A percentile compares a stretch with the other conserved stretches of the same genome.
Conservation (phyloP, 2,329 filamentous ascomycete genomes). For the Pseudocercospora fijiensis region DNA sequence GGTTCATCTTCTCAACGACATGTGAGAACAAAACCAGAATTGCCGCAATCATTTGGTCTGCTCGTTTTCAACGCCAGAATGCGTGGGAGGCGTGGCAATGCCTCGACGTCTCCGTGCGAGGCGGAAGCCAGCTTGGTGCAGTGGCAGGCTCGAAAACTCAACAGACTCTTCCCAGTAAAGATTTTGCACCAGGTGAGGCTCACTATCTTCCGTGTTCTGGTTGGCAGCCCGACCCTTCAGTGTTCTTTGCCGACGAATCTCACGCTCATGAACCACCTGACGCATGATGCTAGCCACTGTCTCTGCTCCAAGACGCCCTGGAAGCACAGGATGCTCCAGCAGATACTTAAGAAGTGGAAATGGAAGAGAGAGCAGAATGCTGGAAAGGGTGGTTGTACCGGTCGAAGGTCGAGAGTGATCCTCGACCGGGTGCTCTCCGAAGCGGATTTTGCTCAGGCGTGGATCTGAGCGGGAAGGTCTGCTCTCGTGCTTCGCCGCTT, state of each 20-base stretch:
- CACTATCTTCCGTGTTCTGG: constrained; percentile 13
- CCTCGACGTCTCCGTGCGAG: constrained; percentile 34
- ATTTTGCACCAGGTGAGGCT: constrained; percentile 24
- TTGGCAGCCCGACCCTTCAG: constrained; percentile 24
- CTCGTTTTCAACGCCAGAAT: constrained; percentile 28
- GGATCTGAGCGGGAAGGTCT: constrained; percentile 47
- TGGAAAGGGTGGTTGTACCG: constrained; percentile 58
- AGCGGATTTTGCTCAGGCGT: constrained; percentile 64
- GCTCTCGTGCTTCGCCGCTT: constrained; percentile 31
- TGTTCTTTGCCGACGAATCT: constrained; percentile 37
- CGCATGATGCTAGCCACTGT: constrained; percentile 44
- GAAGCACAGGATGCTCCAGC: constrained; percentile 61
- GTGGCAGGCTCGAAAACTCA: constrained; percentile 32
- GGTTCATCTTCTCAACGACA: constrained; percentile 4
- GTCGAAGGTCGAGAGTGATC: constrained; percentile 39
- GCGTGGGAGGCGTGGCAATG: constrained; percentile 35
- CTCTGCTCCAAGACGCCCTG: constrained; percentile 44
- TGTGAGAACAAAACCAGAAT: constrained; percentile 1
- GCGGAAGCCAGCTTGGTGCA: constrained; percentile 41
- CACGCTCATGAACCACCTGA: constrained; percentile 47
- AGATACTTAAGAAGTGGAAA: constrained; percentile 65
- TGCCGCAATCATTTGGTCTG: constrained; percentile 14
- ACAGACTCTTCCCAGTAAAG: constrained; percentile 41
- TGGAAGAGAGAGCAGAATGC: constrained; percentile 67
- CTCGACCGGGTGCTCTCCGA: constrained; percentile 63